phyloP scores from a whole-genome alignment of 164 flowering plant genomes.

The Vitis vinifera region ASM3070453v1 NC_081823.1:24987501-24988000 shows the following conservation, averaged over 20 bases:
- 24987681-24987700: not conserved
- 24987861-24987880: not conserved
- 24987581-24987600: slow-evolving; percentile 9
- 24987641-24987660: slow-evolving; percentile 9
- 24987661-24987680: slow-evolving; percentile 3
- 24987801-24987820: not conserved
- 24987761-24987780: not conserved
- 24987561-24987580: slow-evolving; percentile 5
- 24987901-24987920: not conserved
- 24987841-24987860: not conserved
- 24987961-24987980: not conserved
- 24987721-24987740: not conserved
- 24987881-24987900: not conserved
- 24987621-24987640: slow-evolving; percentile 6
- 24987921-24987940: not conserved
- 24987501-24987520: slow-evolving; percentile 10
- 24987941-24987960: not conserved
- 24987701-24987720: slow-evolving; percentile 17
- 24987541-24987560: slow-evolving; percentile 13
- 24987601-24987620: slow-evolving; percentile 16
- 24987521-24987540: slow-evolving; percentile 15
- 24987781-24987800: not conserved
- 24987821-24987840: not conserved
- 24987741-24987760: not conserved
- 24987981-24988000: not conserved